These are phyloP conservation scores for Piper longum DNA, from an alignment of 164 flowering plant species.

Conservation along the genomic window DNA sequence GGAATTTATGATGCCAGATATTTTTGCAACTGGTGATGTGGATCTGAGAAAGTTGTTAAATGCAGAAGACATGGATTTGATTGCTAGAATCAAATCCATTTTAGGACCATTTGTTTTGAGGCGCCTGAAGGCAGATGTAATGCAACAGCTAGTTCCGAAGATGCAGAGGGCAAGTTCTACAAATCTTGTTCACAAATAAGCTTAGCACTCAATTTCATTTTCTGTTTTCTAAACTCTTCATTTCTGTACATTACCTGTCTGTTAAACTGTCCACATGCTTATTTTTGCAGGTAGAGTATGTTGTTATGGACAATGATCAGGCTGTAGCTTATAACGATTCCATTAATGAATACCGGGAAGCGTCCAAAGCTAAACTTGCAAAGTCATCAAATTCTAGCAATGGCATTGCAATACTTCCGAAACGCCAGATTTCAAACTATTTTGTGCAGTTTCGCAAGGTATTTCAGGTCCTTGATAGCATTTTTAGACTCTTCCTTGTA, in stretches of 20 bases:
- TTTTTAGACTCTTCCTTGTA: background rate
- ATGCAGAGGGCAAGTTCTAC: conserved; percentile 47
- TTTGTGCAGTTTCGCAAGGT: conserved; percentile 93
- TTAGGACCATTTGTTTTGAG: conserved; percentile 91
- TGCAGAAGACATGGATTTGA: conserved; percentile 61
- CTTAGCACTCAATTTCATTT: background rate
- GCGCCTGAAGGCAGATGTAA: conserved; percentile 91
- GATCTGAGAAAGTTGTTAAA: conserved; percentile 76
- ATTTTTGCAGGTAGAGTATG: conserved; percentile 60
- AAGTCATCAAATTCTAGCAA: conserved; percentile 26
- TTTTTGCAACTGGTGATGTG: conserved; percentile 78
- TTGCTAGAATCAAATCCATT: conserved; percentile 80
- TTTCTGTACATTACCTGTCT: background rate
- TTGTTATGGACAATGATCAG: conserved; percentile 58
- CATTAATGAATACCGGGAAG: conserved; percentile 78
- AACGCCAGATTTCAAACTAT: conserved; percentile 81
- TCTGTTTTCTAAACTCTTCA: conserved; percentile 3
- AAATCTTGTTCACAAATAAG: background rate
- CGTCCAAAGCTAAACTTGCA: conserved; percentile 46
- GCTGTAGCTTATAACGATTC: conserved; percentile 78
- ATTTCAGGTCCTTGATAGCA: conserved; percentile 3
- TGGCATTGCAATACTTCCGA: conserved; percentile 39
- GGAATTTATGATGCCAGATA: conserved; percentile 97
- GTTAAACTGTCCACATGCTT: conserved; percentile 4
- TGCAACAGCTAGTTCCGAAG: conserved; percentile 92